Conservation (phyloP, 495 filamentous ascomycete species). For the Penicillium arizonense region DNA sequence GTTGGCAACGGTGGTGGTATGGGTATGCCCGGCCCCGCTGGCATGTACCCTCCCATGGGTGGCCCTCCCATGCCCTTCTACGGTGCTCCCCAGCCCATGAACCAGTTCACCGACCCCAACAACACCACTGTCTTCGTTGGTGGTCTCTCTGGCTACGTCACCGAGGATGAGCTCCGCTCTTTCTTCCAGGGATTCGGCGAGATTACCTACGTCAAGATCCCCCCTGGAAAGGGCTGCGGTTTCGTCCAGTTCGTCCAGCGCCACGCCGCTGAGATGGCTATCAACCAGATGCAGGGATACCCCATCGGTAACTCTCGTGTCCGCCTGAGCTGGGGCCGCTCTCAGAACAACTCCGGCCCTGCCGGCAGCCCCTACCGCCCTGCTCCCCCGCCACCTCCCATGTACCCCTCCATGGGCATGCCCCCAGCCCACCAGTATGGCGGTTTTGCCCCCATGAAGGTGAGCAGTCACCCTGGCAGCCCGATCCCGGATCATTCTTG, state of each 20-base stretch:
- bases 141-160: constrained; percentile 96
- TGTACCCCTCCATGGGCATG: constrained; percentile 84
- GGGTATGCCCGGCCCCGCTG: constrained; percentile 49
- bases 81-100: constrained; percentile 91
- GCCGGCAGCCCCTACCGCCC: constrained; percentile 97
- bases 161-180: constrained; percentile 96
- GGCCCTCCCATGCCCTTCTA: constrained; percentile 80
- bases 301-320: constrained; percentile 99
- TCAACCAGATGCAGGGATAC: constrained; percentile 99
- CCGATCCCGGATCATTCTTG: constrained; percentile 30
- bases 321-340: constrained; percentile 93
- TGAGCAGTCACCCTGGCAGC: constrained; percentile 46
- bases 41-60: constrained; percentile 66
- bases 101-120: constrained; percentile 99
- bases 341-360: constrained; percentile 97
- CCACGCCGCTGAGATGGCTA: constrained; percentile 99
- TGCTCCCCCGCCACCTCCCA: constrained; percentile 84
- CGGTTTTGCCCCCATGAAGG: constrained; percentile 75
- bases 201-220: constrained; percentile 99
- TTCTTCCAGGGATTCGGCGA: constrained; percentile 99
- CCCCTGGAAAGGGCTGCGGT: constrained; percentile 96
- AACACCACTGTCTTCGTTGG: constrained; percentile 99
- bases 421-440: constrained; percentile 71
- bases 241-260: constrained; percentile 99
- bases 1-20: constrained; percentile 55